phyloP scores from a whole-genome alignment of 2,329 filamentous ascomycete species.

The Zelopaecilomyces penicillatus region DNA sequence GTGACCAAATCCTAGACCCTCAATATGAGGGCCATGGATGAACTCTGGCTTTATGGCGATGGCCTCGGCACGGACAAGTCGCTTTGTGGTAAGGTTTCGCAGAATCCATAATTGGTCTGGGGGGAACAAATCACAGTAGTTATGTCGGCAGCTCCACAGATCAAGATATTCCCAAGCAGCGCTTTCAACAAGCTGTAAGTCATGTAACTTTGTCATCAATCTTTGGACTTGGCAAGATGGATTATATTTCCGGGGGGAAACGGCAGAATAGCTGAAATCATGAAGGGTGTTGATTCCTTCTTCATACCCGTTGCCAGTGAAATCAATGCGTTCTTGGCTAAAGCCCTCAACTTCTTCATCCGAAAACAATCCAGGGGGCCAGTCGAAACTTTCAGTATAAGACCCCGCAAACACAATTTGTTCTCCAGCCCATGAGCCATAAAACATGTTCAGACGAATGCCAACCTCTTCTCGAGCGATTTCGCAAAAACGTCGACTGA shows the following conservation, averaged over 20 bases:
- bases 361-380: constrained; percentile 6
- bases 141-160: too few relatives aligned
- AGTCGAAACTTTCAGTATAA: neutral
- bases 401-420: constrained; percentile 8
- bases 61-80: constrained; percentile 9
- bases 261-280: too few relatives aligned
- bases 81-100: constrained; percentile 6
- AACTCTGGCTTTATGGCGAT: constrained; percentile 6
- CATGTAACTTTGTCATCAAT: too few relatives aligned
- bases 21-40: constrained; percentile 6
- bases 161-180: too few relatives aligned
- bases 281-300: too few relatives aligned
- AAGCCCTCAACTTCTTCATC: neutral
- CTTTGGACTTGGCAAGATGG: too few relatives aligned
- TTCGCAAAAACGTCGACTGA: neutral
- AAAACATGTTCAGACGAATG: neutral
- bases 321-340: neutral
- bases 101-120: constrained; percentile 8
- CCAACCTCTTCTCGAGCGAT: neutral
- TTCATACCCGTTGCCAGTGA: neutral
- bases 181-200: too few relatives aligned
- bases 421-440: constrained; percentile 2
- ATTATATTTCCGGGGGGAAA: too few relatives aligned
- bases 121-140: neutral
- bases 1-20: constrained; percentile 6